Base-by-base conservation (phyloP, 1,139 yeast species). In the Yamadazyma triangularis region DNA sequence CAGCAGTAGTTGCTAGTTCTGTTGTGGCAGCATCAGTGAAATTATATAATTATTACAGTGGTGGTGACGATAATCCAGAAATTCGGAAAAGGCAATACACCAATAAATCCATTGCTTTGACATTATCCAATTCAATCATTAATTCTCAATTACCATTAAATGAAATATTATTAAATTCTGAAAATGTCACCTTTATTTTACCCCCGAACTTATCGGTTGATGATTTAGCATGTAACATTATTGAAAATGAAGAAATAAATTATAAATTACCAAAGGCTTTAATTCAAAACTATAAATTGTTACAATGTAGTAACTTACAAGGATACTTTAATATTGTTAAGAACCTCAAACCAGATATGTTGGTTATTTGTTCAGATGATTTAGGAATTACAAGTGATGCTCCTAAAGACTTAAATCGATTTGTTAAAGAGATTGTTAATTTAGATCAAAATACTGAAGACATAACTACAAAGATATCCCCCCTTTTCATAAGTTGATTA, bases 171-270 rank as follows among this genome's bases (percentile, higher is more conserved):
- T 42, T 56, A 32, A 59, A 58, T 25, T 46, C 61, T 3, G 69
- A 62, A 22, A 65, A 66, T 36, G 65, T 68, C 28, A 64, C 70
- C n/a, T 68, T 67, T 41, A 68, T 68, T 27, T 56, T 68, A 15
- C 73, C 74, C 2, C 74, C 74, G 8, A 62, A 67, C 37, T 53
- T 68, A 29, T 58, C 64, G 4, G 52, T 64, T 28, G 72, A 64
- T 23, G 74, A 68, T 41, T 53, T 67, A 30, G 53, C 42, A 21
- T 40, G 45, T 33, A 41, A 34, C 27, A 39, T 42, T 11, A 15
- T 23, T 3, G 14, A 22, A 7, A 29, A 31, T 10, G 24, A 19
- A 14, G 22, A 29, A n/a, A 28, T 13, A 8, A 51, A 44, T 35
- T 46, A 50, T 15, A 29, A 19, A 12, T 29, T 40, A 16, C 41